phyloP scores from a whole-genome alignment of 2,329 filamentous ascomycete species.

The Pyrenophora teres region DNA sequence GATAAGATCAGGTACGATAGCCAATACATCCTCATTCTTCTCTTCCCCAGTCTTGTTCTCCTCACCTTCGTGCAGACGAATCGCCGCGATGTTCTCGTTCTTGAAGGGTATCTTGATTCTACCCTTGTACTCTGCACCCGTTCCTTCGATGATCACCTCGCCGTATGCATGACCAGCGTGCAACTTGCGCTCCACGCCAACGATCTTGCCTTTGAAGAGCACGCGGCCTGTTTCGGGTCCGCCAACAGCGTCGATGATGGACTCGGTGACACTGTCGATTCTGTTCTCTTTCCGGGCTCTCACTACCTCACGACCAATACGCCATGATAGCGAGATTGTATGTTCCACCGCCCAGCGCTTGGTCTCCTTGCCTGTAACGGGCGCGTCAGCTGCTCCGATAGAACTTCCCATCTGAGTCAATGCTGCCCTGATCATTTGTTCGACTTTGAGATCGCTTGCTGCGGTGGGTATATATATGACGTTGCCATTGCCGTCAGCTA shows the following conservation, averaged over 20 bases:
- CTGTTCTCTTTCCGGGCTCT: conserved; percentile 43
- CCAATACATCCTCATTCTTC: conserved; percentile 50
- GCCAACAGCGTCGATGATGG: conserved; percentile 51
- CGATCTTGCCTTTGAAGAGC: conserved; percentile 53
- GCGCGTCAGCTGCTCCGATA: conserved; percentile 45
- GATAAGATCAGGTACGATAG: conserved; percentile 57
- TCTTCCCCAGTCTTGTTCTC: conserved; percentile 37
- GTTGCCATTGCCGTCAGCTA: conserved; percentile 52
- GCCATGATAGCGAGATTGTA: conserved; percentile 47
- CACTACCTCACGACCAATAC: conserved; percentile 46
- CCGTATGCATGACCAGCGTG: conserved; percentile 52
- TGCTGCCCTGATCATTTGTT: conserved; percentile 45
- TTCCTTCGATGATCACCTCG: conserved; percentile 48
- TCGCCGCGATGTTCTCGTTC: conserved; percentile 73
- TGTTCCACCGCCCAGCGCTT: conserved; percentile 47
- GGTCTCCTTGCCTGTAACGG: conserved; percentile 46
- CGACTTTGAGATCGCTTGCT: conserved; percentile 46
- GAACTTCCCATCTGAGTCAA: conserved; percentile 45
- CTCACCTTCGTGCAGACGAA: conserved; percentile 32
- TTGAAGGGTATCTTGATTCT: conserved; percentile 70
- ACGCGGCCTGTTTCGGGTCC: conserved; percentile 44
- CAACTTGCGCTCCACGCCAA: conserved; percentile 50
- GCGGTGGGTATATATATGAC: conserved; percentile 47
- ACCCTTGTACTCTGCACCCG: conserved; percentile 43
- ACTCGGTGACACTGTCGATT: conserved; percentile 45